Percentiles rank a stretch among this genome's conserved stretches.
phyloP scores from a whole-genome alignment of 108 stramenopile species.

The Cyclotella sp. region DNA sequence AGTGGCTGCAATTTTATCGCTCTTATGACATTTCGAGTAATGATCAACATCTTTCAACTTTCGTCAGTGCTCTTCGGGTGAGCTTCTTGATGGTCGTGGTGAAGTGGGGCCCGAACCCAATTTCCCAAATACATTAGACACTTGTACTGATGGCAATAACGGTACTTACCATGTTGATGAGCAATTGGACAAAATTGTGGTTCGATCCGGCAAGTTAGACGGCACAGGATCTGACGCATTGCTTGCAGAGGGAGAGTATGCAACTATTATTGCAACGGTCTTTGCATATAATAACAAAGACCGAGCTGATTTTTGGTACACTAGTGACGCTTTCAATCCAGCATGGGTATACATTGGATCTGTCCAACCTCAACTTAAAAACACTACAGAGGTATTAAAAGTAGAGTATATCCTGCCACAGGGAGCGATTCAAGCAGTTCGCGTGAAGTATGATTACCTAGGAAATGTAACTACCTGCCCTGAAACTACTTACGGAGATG shows the following conservation, averaged over 20 bases:
- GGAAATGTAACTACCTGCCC: background rate
- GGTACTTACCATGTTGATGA: conserved; percentile 6
- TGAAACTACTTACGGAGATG: background rate
- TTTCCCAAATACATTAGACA: background rate
- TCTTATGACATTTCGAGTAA: background rate
- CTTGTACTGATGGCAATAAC: background rate
- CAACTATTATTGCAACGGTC: background rate
- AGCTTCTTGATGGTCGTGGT: conserved; percentile 12
- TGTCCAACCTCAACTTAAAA: background rate
- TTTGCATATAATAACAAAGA: conserved; percentile 12
- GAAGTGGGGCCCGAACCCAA: conserved; percentile 2
- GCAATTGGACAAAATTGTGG: conserved; percentile 3
- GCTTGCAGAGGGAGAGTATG: background rate
- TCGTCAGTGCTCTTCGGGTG: background rate
- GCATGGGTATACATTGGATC: conserved; percentile 3
- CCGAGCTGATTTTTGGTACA: conserved; percentile 14
- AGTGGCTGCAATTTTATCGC: background rate
- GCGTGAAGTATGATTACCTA: conserved; percentile 13
- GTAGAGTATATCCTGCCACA: background rate
- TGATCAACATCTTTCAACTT: background rate
- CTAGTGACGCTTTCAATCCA: conserved; percentile 2
- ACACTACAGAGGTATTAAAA: conserved; percentile 1
- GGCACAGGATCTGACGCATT: background rate
- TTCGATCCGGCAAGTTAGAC: conserved; percentile 5
- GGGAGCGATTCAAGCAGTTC: conserved; percentile 2